These are phyloP conservation scores for Neurospora sp. DNA, from an alignment of 495 filamentous ascomycete genomes.

Conservation along the genomic window DNA sequence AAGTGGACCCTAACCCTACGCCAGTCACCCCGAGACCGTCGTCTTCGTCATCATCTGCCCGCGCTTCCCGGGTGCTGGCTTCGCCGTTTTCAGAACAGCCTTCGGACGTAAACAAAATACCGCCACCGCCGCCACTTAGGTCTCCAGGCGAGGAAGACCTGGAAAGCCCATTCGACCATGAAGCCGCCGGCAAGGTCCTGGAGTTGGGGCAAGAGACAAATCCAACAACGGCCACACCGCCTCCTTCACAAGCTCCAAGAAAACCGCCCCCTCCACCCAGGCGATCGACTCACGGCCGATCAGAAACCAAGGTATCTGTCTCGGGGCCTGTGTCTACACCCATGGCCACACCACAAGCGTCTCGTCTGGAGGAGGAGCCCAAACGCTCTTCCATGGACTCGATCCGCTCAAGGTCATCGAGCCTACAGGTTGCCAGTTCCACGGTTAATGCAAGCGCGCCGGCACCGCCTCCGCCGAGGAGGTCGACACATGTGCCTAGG, in stretches of 20 bases:
- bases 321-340: conserved; percentile 8
- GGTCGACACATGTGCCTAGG: conserved; percentile 24
- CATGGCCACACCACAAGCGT: conserved; percentile 4
- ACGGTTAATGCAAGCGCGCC: conserved; percentile 17
- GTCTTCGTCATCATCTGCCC: neutral
- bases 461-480: conserved; percentile 34
- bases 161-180: conserved; percentile 33
- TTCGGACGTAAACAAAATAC: conserved; percentile 41
- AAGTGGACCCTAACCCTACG: conserved; percentile 13
- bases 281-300: conserved; percentile 31
- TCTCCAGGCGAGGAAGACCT: conserved; percentile 28
- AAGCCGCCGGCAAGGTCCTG: conserved; percentile 35
- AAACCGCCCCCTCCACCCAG: conserved; percentile 41
- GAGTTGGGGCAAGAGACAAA: conserved; percentile 19
- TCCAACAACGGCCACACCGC: conserved; percentile 7
- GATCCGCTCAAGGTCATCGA: conserved; percentile 30
- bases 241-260: conserved; percentile 10
- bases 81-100: conserved; percentile 9
- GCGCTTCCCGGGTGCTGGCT: neutral
- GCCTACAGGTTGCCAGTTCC: conserved; percentile 17
- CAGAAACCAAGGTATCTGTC: conserved; percentile 26
- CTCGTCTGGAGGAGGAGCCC: conserved; percentile 22
- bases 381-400: conserved; percentile 36
- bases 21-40: neutral
- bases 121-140: conserved; percentile 32